Evolutionary conservation across 208 protist genomes (phyloP).

Genomic region (Trypanosoma brucei): DNA sequence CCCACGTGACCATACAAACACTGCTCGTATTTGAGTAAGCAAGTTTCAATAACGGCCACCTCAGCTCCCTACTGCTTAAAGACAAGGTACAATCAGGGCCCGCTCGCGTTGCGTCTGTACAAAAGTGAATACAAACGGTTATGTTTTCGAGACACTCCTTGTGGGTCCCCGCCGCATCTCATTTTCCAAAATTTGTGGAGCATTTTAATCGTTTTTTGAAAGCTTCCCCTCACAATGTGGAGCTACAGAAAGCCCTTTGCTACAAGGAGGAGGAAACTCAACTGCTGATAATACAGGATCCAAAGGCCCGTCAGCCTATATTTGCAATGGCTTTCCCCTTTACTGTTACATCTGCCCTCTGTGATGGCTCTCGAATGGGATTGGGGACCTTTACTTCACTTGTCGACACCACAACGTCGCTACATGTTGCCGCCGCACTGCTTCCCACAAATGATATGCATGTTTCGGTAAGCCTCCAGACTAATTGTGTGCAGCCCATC

Average conservation of each 20-base stretch:
- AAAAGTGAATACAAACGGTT: not conserved
- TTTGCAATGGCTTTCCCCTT: conserved; percentile 56
- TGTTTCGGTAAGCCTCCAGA: conserved; percentile 64
- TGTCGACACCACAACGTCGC: conserved; percentile 58
- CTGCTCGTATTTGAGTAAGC: no score
- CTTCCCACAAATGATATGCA: conserved; percentile 38
- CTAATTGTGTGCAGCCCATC: conserved; percentile 33
- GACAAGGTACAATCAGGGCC: no score
- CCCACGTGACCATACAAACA: no score
- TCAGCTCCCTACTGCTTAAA: no score
- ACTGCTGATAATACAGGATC: conserved; percentile 34
- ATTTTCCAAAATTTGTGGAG: conserved; percentile 46
- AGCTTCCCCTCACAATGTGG: conserved; percentile 35
- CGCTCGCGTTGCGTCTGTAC: no score
- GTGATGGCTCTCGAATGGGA: conserved; percentile 33
- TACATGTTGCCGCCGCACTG: conserved; percentile 66
- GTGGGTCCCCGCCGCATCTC: conserved; percentile 53
- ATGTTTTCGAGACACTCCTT: conserved; percentile 55
- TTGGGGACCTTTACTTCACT: conserved; percentile 41
- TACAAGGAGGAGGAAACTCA: conserved; percentile 35
- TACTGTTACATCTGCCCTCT: conserved; percentile 31
- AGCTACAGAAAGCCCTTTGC: conserved; percentile 14
- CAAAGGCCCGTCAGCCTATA: conserved; percentile 2
- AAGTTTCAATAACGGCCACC: no score
- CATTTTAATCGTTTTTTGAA: conserved; percentile 26